phyloP scores from a whole-genome alignment of 345 rosid genomes.

The Chamaenerion angustifolium region DNA sequence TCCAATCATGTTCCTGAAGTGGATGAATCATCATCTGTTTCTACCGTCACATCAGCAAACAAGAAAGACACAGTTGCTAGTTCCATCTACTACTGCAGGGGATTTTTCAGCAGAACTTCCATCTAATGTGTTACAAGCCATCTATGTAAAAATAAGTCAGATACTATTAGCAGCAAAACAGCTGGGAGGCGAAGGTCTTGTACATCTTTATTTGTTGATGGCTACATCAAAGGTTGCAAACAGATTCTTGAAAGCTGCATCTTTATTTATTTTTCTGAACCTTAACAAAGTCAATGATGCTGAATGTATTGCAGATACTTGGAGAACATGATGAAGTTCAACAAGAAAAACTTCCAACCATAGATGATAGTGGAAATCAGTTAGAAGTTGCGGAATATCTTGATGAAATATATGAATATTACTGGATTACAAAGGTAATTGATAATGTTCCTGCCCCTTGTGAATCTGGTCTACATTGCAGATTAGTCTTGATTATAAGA shows the following conservation, averaged over 20 bases:
- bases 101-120: constrained; percentile 17
- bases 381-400: constrained; percentile 95
- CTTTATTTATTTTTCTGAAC: background rate
- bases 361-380: constrained; percentile 64
- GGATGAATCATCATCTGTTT: constrained; percentile 16
- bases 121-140: constrained; percentile 17
- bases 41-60: constrained; percentile 23
- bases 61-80: constrained; percentile 15
- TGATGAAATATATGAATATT: constrained; percentile 80
- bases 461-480: background rate
- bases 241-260: background rate
- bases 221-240: constrained; percentile 53
- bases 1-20: constrained; percentile 14
- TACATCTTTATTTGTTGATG: constrained; percentile 66
- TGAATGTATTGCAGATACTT: constrained; percentile 32
- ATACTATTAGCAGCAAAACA: constrained; percentile 28
- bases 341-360: constrained; percentile 42
- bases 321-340: constrained; percentile 31
- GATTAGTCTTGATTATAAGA: background rate
- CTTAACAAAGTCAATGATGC: background rate
- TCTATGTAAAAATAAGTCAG: constrained; percentile 14
- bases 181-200: constrained; percentile 75
- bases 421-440: constrained; percentile 79
- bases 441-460: constrained; percentile 1
- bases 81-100: constrained; percentile 15